Evolutionary conservation across 2,329 filamentous ascomycete species (phyloP).

Genomic region (Emericellopsis cladophorae): DNA sequence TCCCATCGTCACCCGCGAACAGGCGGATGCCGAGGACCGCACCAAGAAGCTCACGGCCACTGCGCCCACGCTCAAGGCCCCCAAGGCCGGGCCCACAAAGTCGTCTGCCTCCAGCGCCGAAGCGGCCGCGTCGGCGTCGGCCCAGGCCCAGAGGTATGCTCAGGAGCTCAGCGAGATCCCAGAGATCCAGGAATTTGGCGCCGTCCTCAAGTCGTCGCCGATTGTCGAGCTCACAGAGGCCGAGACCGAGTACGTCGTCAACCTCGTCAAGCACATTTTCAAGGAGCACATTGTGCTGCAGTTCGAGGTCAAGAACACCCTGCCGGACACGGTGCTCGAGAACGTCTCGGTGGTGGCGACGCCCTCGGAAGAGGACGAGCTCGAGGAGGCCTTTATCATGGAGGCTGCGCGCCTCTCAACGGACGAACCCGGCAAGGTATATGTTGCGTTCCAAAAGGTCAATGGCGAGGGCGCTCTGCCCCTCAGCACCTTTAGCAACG

Average conservation of each 20-base stretch:
- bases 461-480: slow-evolving; percentile 67
- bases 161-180: slow-evolving; percentile 80
- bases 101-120: slow-evolving; percentile 57
- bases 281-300: slow-evolving; percentile 93
- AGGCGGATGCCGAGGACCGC: slow-evolving; percentile 89
- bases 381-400: slow-evolving; percentile 89
- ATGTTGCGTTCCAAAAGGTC: slow-evolving; percentile 84
- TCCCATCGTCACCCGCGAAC: slow-evolving; percentile 86
- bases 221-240: slow-evolving; percentile 87
- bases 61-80: slow-evolving; percentile 86
- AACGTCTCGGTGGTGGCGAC: slow-evolving; percentile 76
- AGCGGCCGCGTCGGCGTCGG: slow-evolving; percentile 62
- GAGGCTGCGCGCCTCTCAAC: slow-evolving; percentile 71
- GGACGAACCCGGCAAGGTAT: slow-evolving; percentile 84
- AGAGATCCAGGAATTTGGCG: slow-evolving; percentile 81
- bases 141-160: slow-evolving; percentile 76
- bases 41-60: slow-evolving; percentile 94
- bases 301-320: slow-evolving; percentile 95
- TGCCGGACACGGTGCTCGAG: slow-evolving; percentile 80
- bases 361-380: slow-evolving; percentile 68
- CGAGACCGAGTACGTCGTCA: slow-evolving; percentile 94
- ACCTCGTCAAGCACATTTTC: slow-evolving; percentile 92
- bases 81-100: slow-evolving; percentile 68
- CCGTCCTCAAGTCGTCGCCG: slow-evolving; percentile 80
- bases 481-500: slow-evolving; percentile 73